phyloP scores from a whole-genome alignment of 345 rosid genomes.

The Lepidium africanum region DNA sequence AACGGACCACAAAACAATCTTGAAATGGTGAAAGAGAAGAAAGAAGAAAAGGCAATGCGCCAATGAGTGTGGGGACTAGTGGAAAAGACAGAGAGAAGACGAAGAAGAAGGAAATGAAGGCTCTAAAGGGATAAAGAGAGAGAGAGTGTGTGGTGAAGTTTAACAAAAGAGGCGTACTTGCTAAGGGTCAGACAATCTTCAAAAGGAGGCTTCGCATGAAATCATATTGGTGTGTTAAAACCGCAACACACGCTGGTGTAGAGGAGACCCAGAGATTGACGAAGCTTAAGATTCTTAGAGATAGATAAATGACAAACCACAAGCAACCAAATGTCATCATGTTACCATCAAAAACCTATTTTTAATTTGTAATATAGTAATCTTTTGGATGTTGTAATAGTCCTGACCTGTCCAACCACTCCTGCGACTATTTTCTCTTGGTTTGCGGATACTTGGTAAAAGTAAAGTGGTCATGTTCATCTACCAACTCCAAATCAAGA shows the following conservation, averaged over 20 bases:
- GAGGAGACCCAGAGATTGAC: constrained; percentile 13
- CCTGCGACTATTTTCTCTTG: not conserved
- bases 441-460: constrained; percentile 8
- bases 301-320: constrained; percentile 8
- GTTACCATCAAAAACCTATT: not conserved
- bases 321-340: not conserved
- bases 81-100: constrained; percentile 3
- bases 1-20: constrained; percentile 1
- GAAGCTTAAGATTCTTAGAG: constrained; percentile 12
- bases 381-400: not conserved
- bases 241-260: constrained; percentile 25
- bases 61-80: constrained; percentile 9
- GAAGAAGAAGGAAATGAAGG: not conserved
- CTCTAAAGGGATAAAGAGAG: not conserved
- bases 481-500: constrained; percentile 3
- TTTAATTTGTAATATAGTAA: not conserved
- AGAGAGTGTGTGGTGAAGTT: not conserved
- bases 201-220: constrained; percentile 3
- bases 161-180: constrained; percentile 20
- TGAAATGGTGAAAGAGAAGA: constrained; percentile 8
- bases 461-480: constrained; percentile 12
- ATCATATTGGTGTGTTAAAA: constrained; percentile 19
- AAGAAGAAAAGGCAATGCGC: constrained; percentile 17
- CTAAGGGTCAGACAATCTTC: constrained; percentile 21
- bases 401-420: constrained; percentile 18